These are phyloP conservation scores for Lasiosphaeria ovina DNA, from an alignment of 495 filamentous ascomycete species.

Conservation along the genomic window DNA sequence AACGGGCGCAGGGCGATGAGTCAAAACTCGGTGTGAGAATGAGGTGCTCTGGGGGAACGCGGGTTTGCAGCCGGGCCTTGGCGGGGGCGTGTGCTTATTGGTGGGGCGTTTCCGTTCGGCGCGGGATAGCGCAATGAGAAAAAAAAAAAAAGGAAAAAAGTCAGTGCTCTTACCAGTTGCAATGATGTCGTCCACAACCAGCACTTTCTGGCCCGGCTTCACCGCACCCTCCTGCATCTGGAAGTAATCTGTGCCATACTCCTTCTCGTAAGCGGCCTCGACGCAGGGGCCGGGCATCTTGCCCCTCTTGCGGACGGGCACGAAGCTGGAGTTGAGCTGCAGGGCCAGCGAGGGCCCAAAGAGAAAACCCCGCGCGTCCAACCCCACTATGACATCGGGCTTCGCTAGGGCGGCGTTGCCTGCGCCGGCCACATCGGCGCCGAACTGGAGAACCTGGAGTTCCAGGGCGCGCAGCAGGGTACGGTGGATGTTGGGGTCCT, in stretches of 20 bases:
- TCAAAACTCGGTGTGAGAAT: not conserved
- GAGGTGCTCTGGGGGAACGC: not conserved
- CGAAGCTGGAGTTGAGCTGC: conserved; percentile 82
- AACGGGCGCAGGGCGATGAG: not conserved
- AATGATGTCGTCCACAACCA: conserved; percentile 97
- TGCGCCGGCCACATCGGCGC: conserved; percentile 25
- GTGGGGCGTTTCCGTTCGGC: conserved; percentile 3
- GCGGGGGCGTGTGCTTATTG: not conserved
- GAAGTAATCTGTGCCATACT: conserved; percentile 96
- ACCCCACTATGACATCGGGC: conserved; percentile 87
- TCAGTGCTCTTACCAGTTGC: conserved; percentile 72
- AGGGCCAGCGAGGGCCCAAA: conserved; percentile 90
- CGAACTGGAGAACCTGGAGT: conserved; percentile 65
- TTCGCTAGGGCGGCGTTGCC: conserved; percentile 30
- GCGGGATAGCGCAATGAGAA: not conserved
- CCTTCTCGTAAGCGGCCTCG: conserved; percentile 84
- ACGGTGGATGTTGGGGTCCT: conserved; percentile 69
- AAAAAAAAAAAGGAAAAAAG: conserved; percentile 14
- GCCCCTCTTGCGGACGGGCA: conserved; percentile 91
- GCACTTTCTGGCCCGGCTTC: conserved; percentile 80
- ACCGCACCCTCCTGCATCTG: conserved; percentile 88
- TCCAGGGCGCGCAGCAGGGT: conserved; percentile 82
- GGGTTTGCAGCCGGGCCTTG: not conserved
- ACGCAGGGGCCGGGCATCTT: conserved; percentile 90
- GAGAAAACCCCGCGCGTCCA: conserved; percentile 93